phyloP scores from a whole-genome alignment of 2,329 filamentous ascomycete genomes.

The Penicillium oxalicum region DNA sequence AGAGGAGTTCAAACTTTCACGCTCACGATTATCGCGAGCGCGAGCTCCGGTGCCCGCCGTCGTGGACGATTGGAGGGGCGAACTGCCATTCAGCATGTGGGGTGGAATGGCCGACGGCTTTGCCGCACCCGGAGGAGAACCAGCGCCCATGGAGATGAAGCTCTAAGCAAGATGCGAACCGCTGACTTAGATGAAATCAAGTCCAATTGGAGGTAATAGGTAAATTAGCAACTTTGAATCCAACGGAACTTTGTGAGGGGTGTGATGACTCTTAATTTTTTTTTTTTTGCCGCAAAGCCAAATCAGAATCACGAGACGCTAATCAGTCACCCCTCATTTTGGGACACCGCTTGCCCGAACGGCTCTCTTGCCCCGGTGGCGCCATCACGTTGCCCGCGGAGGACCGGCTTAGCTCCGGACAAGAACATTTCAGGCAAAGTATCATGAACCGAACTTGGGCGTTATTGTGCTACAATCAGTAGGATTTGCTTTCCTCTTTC shows the following conservation, averaged over 20 bases:
- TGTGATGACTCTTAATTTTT: constrained; percentile 6
- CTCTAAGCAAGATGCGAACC: not conserved
- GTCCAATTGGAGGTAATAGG: not conserved
- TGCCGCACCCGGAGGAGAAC: constrained; percentile 34
- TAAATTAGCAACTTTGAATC: not conserved
- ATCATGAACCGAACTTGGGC: too few species aligned
- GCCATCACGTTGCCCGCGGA: constrained; percentile 3
- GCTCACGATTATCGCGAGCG: constrained; percentile 49
- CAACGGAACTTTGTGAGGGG: not conserved
- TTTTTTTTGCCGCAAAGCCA: constrained; percentile 9
- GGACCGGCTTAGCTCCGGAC: not conserved
- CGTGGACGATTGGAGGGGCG: constrained; percentile 46
- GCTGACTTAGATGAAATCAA: not conserved
- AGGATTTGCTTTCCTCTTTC: too few species aligned
- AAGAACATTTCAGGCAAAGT: not conserved
- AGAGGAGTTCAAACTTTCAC: constrained; percentile 53
- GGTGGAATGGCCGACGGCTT: constrained; percentile 52
- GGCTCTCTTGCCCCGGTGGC: not conserved
- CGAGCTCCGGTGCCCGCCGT: constrained; percentile 20
- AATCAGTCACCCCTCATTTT: constrained; percentile 6
- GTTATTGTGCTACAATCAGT: not conserved
- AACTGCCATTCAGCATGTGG: constrained; percentile 52
- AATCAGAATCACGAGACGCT: constrained; percentile 7
- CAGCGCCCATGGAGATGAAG: constrained; percentile 40
- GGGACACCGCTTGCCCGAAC: constrained; percentile 1